A percentile compares a stretch with the other conserved stretches of the same genome.
phyloP scores from a whole-genome alignment of 306 rosid species.

The Mimosa pudica region DNA sequence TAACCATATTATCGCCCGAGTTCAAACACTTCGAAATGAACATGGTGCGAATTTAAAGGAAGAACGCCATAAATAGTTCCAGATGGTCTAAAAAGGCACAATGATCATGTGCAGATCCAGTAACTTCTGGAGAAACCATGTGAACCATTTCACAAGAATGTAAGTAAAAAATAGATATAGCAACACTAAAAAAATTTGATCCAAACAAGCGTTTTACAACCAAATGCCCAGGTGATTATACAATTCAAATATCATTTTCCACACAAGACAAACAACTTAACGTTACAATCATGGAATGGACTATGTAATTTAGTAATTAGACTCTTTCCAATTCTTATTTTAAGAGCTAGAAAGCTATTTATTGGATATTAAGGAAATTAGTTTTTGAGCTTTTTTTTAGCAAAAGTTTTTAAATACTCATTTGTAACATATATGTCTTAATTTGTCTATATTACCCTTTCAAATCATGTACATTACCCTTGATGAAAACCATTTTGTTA shows the following conservation, averaged over 20 bases:
- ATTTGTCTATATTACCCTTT: no score
- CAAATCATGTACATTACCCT: no score
- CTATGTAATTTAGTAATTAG: not conserved
- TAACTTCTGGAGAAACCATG: not conserved
- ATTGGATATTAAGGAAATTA: no score
- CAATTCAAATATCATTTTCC: not conserved
- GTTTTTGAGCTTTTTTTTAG: no score
- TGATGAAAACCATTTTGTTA: no score
- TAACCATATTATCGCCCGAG: conserved; percentile 10
- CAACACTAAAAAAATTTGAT: not conserved
- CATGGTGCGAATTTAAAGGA: not conserved
- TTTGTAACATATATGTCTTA: no score
- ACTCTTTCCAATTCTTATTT: no score
- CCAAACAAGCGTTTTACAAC: not conserved
- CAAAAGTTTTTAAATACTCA: no score
- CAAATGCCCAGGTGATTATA: not conserved
- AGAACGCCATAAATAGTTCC: not conserved
- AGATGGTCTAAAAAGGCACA: not conserved
- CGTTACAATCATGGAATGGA: not conserved
- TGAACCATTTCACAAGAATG: conserved; percentile 8
- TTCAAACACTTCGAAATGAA: conserved; percentile 18
- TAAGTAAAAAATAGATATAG: not conserved
- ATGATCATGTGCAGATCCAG: not conserved
- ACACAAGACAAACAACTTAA: not conserved
- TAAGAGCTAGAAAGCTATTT: no score